These are phyloP conservation scores for Leccinum ochraceum DNA, from an alignment of 768 basidiomycete genomes.

Conservation along the genomic window DNA sequence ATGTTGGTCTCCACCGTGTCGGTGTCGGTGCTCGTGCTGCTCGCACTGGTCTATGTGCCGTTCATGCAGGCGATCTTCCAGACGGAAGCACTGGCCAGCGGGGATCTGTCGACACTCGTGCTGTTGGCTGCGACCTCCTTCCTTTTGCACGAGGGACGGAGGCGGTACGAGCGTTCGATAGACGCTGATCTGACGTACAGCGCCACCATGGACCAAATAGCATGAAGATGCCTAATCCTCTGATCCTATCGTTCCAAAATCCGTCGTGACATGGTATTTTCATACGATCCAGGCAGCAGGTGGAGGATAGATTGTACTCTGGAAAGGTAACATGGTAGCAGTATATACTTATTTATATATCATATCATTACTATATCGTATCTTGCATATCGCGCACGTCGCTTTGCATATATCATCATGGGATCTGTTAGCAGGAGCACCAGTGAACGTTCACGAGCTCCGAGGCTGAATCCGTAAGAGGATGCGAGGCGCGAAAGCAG, in stretches of 20 bases:
- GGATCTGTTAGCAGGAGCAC: not conserved
- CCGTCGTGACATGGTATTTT: not conserved
- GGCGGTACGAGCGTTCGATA: slow-evolving; percentile 71
- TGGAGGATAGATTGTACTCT: not conserved
- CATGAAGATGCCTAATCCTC: slow-evolving; percentile 35
- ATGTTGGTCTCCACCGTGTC: slow-evolving; percentile 91
- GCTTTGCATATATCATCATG: not conserved
- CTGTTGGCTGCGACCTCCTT: slow-evolving; percentile 66
- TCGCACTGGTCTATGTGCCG: slow-evolving; percentile 86
- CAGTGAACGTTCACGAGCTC: not conserved
- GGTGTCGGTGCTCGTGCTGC: slow-evolving; percentile 80
- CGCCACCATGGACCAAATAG: slow-evolving; percentile 59
- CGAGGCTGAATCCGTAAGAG: not conserved
- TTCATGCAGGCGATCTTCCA: slow-evolving; percentile 93
- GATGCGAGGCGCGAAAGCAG: slow-evolving; percentile 27
- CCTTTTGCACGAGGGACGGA: slow-evolving; percentile 72
- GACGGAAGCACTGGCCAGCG: slow-evolving; percentile 72
- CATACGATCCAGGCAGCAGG: not conserved
- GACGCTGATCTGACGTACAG: slow-evolving; percentile 55
- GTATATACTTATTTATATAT: not conserved
- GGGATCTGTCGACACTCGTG: slow-evolving; percentile 74
- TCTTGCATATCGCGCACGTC: slow-evolving; percentile 4
- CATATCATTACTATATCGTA: not conserved
- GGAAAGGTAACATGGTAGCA: not conserved
- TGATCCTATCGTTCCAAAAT: not conserved